A percentile compares a stretch with the other conserved stretches of the same genome.
These are phyloP conservation scores for Ophiosphaerella narmari DNA, from an alignment of 2,329 filamentous ascomycete species.

Conservation along the genomic window DNA sequence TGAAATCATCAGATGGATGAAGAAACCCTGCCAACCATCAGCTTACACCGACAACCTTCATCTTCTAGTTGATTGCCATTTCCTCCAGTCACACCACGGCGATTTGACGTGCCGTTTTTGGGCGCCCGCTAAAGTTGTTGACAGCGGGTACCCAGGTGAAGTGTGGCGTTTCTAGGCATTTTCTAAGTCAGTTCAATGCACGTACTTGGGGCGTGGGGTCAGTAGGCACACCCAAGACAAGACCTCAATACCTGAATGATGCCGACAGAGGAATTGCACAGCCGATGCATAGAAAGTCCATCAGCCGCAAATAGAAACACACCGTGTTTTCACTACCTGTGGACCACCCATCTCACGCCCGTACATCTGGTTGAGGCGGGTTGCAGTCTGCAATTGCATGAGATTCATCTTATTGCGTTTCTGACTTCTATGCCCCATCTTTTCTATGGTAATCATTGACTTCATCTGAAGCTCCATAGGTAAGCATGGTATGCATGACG, in stretches of 20 bases:
- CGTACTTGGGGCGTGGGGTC: background rate
- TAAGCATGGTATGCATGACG: too few species aligned
- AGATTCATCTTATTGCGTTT: background rate
- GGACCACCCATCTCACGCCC: too few species aligned
- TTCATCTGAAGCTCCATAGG: too few species aligned
- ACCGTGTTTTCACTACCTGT: too few species aligned
- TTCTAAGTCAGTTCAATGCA: slow-evolving; percentile 15
- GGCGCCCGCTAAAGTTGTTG: slow-evolving; percentile 21
- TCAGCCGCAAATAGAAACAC: too few species aligned
- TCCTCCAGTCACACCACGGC: background rate
- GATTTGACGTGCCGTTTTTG: slow-evolving; percentile 18
- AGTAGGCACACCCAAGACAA: slow-evolving; percentile 1
- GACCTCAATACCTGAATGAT: slow-evolving; percentile 4
- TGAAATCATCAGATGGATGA: background rate
- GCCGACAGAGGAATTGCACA: too few species aligned
- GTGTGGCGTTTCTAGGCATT: slow-evolving; percentile 12
- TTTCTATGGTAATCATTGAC: background rate
- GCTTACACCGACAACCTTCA: slow-evolving; percentile 5
- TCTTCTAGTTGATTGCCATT: slow-evolving; percentile 1
- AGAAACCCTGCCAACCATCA: slow-evolving; percentile 3
- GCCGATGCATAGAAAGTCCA: too few species aligned
- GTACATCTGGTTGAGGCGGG: too few species aligned
- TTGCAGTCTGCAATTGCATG: background rate
- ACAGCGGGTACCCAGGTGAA: slow-evolving; percentile 21
- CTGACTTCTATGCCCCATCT: background rate